Base-by-base conservation (phyloP, 345 rosid genomes). In the Gynandropsis gynandra region DNA sequence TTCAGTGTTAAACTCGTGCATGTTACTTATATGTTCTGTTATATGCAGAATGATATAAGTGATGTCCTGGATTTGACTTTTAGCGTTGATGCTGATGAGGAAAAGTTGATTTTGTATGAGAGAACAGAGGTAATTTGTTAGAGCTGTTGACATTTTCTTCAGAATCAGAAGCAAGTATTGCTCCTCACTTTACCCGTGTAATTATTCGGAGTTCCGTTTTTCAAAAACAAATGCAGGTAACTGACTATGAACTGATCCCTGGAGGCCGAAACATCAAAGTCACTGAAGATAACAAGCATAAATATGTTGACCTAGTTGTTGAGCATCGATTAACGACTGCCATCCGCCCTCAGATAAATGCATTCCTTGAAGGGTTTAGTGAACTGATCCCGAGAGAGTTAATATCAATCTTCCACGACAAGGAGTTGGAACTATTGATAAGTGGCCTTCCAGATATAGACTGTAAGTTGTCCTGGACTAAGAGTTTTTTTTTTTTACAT, bases 391-490 rank as follows among this genome's bases (percentile, higher is more conserved):
- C 64, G 6, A 60, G 80, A 68, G 96, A 90, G 19, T 70, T 90
- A 44, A 84, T 90, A 59, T 76, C 98, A 8, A 84, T 87, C 50
- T 90, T 90, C 47, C 74, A 90, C 52, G 98, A 90, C 74, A 90
- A 90, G 80, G 98, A 90, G 54, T 52, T 84, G 72, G 98, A 90
- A 68, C 72, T 90, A 51, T 71, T 90, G 62, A 84, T 90, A 47
- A 90, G 98, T 36, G 98, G 96, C 21, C 95, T 90, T 69, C 98
- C 95, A 3, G 98, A 90, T 66, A 90, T 87, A 9, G 98, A 90
- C 61, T 66, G 98, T 90, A 64, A 77, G 96, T 75, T 55, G 29
- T 21, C 10, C 7, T 37, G 11, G 16, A 58, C 54, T 13, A 35
- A 18, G 14, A 16, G 7, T 16, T 8, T 54, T 16, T 16, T 4